Percentiles rank a stretch among this genome's conserved stretches.
Evolutionary conservation across 2,329 filamentous ascomycete species (phyloP).

Genomic region (Talaromyces sp.): DNA sequence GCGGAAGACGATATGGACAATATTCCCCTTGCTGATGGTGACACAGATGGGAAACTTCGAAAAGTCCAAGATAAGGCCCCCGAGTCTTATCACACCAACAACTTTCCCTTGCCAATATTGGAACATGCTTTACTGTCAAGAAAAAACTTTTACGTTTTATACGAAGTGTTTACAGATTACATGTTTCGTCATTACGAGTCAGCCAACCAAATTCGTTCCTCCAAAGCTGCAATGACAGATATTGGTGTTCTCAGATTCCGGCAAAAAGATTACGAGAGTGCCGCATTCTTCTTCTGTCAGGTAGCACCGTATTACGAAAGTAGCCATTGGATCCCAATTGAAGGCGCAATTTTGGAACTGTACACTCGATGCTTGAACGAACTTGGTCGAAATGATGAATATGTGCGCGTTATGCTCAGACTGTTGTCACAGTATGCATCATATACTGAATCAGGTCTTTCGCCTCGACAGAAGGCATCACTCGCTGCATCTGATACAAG

Average conservation of each 20-base stretch:
- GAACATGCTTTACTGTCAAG: slow-evolving; percentile 56
- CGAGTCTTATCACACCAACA: slow-evolving; percentile 31
- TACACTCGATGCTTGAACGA: slow-evolving; percentile 77
- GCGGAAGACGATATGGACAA: slow-evolving; percentile 30
- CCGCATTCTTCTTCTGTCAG: slow-evolving; percentile 70
- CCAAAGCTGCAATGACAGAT: slow-evolving; percentile 74
- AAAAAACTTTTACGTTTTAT: slow-evolving; percentile 61
- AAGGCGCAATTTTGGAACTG: slow-evolving; percentile 78
- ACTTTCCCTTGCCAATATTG: slow-evolving; percentile 55
- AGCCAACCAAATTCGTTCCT: slow-evolving; percentile 71
- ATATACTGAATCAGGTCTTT: slow-evolving; percentile 29
- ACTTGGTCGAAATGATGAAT: slow-evolving; percentile 71
- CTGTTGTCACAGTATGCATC: slow-evolving; percentile 46
- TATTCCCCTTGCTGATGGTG: slow-evolving; percentile 30
- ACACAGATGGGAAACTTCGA: not conserved
- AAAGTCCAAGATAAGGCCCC: not conserved
- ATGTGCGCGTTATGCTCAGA: slow-evolving; percentile 68
- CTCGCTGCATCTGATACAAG: slow-evolving; percentile 28
- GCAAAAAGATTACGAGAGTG: slow-evolving; percentile 65
- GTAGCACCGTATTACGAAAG: slow-evolving; percentile 75
- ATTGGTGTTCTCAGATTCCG: slow-evolving; percentile 79
- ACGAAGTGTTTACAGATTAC: slow-evolving; percentile 75
- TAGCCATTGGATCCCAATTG: slow-evolving; percentile 71
- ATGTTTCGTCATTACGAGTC: slow-evolving; percentile 77
- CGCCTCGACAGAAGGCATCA: slow-evolving; percentile 26